Conservation (phyloP, 2,329 filamentous ascomycete species). For the Myriosclerotinia curreyana region DNA sequence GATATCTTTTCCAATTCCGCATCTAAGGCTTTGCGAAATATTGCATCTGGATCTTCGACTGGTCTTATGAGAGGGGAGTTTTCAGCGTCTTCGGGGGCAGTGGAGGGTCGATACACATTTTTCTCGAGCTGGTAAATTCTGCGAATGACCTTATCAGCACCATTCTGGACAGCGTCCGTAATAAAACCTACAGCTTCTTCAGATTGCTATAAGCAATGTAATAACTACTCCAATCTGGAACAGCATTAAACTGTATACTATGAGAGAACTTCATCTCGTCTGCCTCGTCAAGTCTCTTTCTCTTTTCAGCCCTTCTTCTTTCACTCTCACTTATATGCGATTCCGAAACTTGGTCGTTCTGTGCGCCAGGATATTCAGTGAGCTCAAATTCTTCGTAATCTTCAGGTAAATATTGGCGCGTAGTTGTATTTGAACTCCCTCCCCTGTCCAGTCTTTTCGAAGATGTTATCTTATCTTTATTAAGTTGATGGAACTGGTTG, state of each 20-base stretch:
- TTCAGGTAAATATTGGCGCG: slow-evolving; percentile 19
- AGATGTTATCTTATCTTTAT: slow-evolving; percentile 23
- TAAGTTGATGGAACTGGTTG: slow-evolving; percentile 15
- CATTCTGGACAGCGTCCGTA: neutral
- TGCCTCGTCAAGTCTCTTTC: slow-evolving; percentile 65
- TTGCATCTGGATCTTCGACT: slow-evolving; percentile 68
- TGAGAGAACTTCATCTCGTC: slow-evolving; percentile 99
- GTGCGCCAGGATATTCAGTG: slow-evolving; percentile 31
- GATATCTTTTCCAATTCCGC: slow-evolving; percentile 91
- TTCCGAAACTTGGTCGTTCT: slow-evolving; percentile 16
- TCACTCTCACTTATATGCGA: slow-evolving; percentile 24
- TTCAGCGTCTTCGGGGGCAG: slow-evolving; percentile 68
- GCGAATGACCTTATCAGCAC: slow-evolving; percentile 14
- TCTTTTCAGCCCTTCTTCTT: slow-evolving; percentile 58
- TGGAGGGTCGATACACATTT: slow-evolving; percentile 60
- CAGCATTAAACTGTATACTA: slow-evolving; percentile 98
- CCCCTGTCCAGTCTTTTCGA: slow-evolving; percentile 28
- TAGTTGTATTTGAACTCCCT: slow-evolving; percentile 15
- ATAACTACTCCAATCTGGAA: slow-evolving; percentile 98
- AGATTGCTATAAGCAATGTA: slow-evolving; percentile 99
- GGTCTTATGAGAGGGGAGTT: slow-evolving; percentile 75
- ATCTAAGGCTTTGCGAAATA: slow-evolving; percentile 79
- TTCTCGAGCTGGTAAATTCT: slow-evolving; percentile 97
- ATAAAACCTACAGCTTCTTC: slow-evolving; percentile 80
- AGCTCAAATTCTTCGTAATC: slow-evolving; percentile 37